These are phyloP conservation scores for Acacia confusa DNA, from an alignment of 306 rosid species.

Conservation along the genomic window DNA sequence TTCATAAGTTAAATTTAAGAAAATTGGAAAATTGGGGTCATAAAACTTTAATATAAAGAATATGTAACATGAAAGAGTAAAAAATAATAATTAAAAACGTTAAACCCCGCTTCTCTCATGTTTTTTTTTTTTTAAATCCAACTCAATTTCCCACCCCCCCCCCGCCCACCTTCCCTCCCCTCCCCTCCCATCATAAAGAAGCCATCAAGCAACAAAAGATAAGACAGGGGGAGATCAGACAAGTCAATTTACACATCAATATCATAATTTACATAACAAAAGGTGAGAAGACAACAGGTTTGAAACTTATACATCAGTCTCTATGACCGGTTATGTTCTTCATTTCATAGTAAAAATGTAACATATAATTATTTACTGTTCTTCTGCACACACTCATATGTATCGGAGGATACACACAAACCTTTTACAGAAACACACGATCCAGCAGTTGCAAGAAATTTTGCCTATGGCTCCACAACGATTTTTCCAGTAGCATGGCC, in stretches of 20 bases:
- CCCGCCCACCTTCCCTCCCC: no score
- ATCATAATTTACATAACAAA: conserved; percentile 24
- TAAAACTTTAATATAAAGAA: no score
- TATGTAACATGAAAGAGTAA: no score
- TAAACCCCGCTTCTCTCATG: no score
- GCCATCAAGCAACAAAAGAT: neutral
- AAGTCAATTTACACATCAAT: neutral
- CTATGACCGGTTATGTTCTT: conserved; percentile 14
- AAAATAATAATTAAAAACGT: no score
- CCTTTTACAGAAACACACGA: neutral
- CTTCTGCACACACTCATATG: neutral
- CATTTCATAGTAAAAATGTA: neutral
- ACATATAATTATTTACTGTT: neutral
- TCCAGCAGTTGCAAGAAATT: conserved; percentile 22
- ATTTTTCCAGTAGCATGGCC: conserved; percentile 71
- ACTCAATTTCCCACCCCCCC: no score
- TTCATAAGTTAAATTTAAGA: no score
- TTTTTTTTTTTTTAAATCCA: no score
- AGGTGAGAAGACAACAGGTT: neutral
- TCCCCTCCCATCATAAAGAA: no score
- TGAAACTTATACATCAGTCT: conserved; percentile 15
- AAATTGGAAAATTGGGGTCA: no score
- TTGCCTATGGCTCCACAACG: conserved; percentile 53
- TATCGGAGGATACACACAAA: neutral
- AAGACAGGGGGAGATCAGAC: neutral